Conservation (phyloP, 306 rosid species). For the Rosa persica region DNA sequence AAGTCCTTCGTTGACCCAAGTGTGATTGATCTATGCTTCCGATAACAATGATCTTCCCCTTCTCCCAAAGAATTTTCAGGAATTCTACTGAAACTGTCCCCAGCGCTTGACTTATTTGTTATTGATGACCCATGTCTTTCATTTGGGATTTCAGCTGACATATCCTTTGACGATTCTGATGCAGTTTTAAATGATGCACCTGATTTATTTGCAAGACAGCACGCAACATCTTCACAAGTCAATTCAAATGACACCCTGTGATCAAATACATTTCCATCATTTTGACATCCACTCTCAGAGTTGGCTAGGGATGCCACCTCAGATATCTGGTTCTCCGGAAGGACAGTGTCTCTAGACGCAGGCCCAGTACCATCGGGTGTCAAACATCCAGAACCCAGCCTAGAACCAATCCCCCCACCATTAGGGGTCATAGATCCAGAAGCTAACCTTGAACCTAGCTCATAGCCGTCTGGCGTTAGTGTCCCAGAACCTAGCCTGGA, state of each 20-base stretch:
- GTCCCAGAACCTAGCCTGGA: conserved; percentile 83
- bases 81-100: conserved; percentile 39
- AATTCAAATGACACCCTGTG: conserved; percentile 95
- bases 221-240: conserved; percentile 91
- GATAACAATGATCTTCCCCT: conserved; percentile 53
- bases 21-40: conserved; percentile 60
- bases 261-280: conserved; percentile 44
- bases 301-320: conserved; percentile 56
- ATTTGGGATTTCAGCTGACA: conserved; percentile 38
- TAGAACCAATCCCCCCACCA: conserved; percentile 68
- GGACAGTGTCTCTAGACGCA: conserved; percentile 35
- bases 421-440: conserved; percentile 91
- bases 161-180: conserved; percentile 55
- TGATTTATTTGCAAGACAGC: conserved; percentile 80
- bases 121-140: conserved; percentile 41
- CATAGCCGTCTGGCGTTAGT: conserved; percentile 82
- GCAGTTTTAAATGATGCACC: conserved; percentile 40
- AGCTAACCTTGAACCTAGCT: conserved; percentile 64
- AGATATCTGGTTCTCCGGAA: conserved; percentile 47
- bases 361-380: conserved; percentile 59
- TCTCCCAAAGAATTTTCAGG: conserved; percentile 40
- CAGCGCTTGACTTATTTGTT: conserved; percentile 31
- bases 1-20: conserved; percentile 78
- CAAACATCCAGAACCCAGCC: conserved; percentile 50
- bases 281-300: conserved; percentile 53